Base-by-base conservation (phyloP, 2,329 filamentous ascomycete genomes). In the Colletotrichum spinosum region DNA sequence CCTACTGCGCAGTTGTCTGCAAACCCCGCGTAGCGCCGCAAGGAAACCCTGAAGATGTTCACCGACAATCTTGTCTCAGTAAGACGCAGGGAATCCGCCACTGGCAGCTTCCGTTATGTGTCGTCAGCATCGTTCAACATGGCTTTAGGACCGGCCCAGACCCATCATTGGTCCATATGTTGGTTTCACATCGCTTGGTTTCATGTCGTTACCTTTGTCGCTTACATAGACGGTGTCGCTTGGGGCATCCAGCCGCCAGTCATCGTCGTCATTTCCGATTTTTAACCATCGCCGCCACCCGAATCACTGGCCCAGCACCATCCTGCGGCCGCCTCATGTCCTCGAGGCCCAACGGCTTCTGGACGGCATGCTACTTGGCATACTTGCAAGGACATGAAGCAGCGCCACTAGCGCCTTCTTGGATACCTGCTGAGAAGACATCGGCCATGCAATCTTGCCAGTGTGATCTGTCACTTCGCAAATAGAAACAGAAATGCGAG, bases 391-490 rank as follows among this genome's bases (percentile, higher is more conserved):
- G 25, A 25, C 25, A 25, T 25, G 25, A 25, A 25, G 25, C 25
- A 25, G 25, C 25, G 25, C 25, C 25, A 25, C 25, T 25, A 25
- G 25, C 25, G 25, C 25, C 25, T 25, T 5, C 25, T 25, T 25
- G 25, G 25, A 37, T 48, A 52, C 37, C 46, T 56, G 58, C 51
- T 48, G 38, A 13, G 34, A 12, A 25, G 13, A 13, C 56, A 25
- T 25, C 25, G 25, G 25, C 25, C 25, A 55, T 51, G 57, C 45
- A 55, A 55, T 35, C 44, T 17, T 41, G 48, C 46, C 46, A 58
- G 62, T 49, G 42, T 65, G 62, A 65, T 41, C 45, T 65, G 58
- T 62, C 62, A 62, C 35, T 17, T 44, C 34, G 17, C 12, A 56
- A 25, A 25, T 25, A 25, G 25, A 25, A 25, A 33, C 49, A 42